A percentile compares a stretch with the other conserved stretches of the same genome.
Evolutionary conservation across 2,329 filamentous ascomycete species (phyloP).

Genomic region (Arthrobotrys conoides): DNA sequence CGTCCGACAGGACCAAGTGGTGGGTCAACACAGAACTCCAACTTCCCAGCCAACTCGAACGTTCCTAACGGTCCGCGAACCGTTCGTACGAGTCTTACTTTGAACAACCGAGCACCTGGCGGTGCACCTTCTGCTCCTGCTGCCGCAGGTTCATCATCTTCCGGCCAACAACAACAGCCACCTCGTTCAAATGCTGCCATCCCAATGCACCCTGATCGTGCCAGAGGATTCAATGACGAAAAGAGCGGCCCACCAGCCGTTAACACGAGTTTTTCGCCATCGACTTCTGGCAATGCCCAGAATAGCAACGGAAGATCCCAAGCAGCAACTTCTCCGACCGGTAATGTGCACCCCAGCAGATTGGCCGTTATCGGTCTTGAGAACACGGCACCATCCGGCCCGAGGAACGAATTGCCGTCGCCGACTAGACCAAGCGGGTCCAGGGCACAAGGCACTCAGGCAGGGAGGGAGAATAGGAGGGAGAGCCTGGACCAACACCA

Average conservation of each 20-base stretch:
- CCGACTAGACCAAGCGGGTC: conserved; percentile 62
- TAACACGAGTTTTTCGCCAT: conserved; percentile 41
- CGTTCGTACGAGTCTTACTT: conserved; percentile 53
- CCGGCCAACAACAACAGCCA: conserved; percentile 20
- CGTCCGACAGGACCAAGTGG: conserved; percentile 40
- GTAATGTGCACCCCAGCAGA: conserved; percentile 54
- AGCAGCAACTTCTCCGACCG: conserved; percentile 41
- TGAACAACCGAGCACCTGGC: conserved; percentile 50
- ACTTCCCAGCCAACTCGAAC: conserved; percentile 40
- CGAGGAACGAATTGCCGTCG: conserved; percentile 60
- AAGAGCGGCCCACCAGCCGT: conserved; percentile 27
- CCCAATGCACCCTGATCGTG: conserved; percentile 58
- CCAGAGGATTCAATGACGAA: conserved; percentile 38
- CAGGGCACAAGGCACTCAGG: conserved; percentile 30
- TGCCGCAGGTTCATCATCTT: conserved; percentile 20
- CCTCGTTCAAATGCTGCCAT: conserved; percentile 31
- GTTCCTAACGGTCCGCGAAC: conserved; percentile 63
- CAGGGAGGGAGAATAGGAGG: conserved; percentile 50
- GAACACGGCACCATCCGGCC: conserved; percentile 52
- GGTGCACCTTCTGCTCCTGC: conserved; percentile 22
- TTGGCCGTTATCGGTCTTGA: conserved; percentile 46
- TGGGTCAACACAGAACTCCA: conserved; percentile 28
- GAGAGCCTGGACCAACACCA: conserved; percentile 62
- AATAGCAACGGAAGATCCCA: conserved; percentile 49
- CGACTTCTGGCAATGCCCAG: conserved; percentile 40